Conservation (phyloP, 768 basidiomycete genomes). For the Butyriboletus loyo region DNA sequence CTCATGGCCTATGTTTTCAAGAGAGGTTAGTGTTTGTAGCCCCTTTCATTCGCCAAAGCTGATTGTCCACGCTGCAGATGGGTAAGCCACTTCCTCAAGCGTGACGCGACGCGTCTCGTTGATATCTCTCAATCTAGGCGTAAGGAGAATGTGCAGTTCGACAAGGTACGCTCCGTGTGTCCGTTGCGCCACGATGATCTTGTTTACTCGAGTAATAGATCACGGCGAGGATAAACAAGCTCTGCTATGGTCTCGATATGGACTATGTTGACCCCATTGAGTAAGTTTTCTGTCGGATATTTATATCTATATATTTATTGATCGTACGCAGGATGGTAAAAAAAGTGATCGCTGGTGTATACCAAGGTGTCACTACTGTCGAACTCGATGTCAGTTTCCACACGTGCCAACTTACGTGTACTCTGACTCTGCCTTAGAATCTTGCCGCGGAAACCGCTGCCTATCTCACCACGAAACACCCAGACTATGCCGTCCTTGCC, state of each 20-base stretch:
- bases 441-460: constrained; percentile 97
- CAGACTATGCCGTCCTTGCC: constrained; percentile 97
- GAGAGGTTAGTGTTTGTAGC: constrained; percentile 41
- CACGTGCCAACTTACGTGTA: neutral
- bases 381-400: constrained; percentile 81
- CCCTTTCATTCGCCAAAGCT: neutral
- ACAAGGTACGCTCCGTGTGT: constrained; percentile 59
- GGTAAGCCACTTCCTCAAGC: constrained; percentile 32
- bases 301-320: neutral
- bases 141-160: constrained; percentile 90
- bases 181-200: constrained; percentile 10
- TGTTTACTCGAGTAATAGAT: constrained; percentile 48
- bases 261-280: constrained; percentile 94
- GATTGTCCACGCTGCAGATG: constrained; percentile 37
- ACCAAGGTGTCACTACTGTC: constrained; percentile 93
- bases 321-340: constrained; percentile 64
- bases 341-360: constrained; percentile 91
- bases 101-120: constrained; percentile 26
- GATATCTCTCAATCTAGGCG: constrained; percentile 44
- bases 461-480: constrained; percentile 94
- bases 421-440: constrained; percentile 51
- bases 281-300: constrained; percentile 26
- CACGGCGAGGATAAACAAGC: constrained; percentile 81
- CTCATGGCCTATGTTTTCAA: constrained; percentile 54
- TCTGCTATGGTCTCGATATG: constrained; percentile 93